Evolutionary conservation across 805 yeast genomes (phyloP).

Genomic region (Wickerhamomyces hampshirensis): DNA sequence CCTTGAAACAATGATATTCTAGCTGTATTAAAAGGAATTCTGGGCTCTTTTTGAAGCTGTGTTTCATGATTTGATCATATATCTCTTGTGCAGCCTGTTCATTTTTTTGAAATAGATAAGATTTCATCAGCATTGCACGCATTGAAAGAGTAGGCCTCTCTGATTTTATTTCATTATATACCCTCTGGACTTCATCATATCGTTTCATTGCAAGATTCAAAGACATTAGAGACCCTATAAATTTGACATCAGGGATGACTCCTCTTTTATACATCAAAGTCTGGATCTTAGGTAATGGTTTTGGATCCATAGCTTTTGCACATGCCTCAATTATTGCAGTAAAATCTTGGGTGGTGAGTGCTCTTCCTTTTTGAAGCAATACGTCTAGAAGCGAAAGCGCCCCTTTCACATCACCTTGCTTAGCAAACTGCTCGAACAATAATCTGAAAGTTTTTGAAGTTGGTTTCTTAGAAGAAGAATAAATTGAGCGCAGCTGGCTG

Average conservation of each 20-base stretch:
- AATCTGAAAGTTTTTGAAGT: conserved; percentile 12
- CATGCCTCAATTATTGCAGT: conserved; percentile 11
- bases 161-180: conserved; percentile 1
- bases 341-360: conserved; percentile 6
- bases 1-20: conserved; percentile 12
- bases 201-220: conserved; percentile 10
- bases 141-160: conserved; percentile 6
- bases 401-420: conserved; percentile 16
- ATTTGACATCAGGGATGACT: conserved; percentile 10
- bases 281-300: conserved; percentile 8
- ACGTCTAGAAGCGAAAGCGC: conserved; percentile 15
- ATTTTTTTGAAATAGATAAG: conserved; percentile 10
- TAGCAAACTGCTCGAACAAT: conserved; percentile 17
- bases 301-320: conserved; percentile 10
- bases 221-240: conserved; percentile 13
- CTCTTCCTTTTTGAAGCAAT: conserved; percentile 5
- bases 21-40: conserved; percentile 5
- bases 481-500: conserved; percentile 3
- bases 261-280: conserved; percentile 9
- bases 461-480: conserved; percentile 6
- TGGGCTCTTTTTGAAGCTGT: neutral
- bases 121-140: conserved; percentile 13
- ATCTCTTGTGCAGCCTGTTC: conserved; percentile 8
- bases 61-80: conserved; percentile 1
- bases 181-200: conserved; percentile 8